Conservation (phyloP, 2,329 filamentous ascomycete species). For the Neonectria hederae region DNA sequence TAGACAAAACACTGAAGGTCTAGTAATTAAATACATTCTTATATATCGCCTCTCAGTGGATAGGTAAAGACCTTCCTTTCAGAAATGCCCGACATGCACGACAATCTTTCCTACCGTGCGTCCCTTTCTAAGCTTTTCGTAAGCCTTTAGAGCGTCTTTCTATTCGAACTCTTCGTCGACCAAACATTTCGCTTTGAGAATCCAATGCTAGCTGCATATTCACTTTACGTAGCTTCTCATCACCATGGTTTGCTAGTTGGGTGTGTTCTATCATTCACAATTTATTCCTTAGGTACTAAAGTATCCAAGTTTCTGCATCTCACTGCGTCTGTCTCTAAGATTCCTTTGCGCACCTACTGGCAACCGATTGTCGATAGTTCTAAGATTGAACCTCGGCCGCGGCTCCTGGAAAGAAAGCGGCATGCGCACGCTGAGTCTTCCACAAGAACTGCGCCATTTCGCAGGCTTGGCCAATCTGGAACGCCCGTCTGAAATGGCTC, state of each 20-base stretch:
- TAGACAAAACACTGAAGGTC: not conserved
- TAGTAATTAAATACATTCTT: not conserved
- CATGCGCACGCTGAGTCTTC: not conserved
- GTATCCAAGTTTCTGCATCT: no score
- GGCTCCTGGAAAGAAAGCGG: not conserved
- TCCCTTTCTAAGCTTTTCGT: constrained; percentile 33
- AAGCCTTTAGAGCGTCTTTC: constrained; percentile 36
- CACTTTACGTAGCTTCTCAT: not conserved
- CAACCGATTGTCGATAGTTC: not conserved
- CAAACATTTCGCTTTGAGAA: not conserved
- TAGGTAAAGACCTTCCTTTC: not conserved
- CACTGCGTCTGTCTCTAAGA: no score
- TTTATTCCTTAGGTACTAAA: not conserved
- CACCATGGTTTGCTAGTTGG: not conserved
- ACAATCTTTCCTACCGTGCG: constrained; percentile 41
- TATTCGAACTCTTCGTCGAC: constrained; percentile 37
- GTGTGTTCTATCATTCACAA: no score
- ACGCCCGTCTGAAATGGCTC: not conserved
- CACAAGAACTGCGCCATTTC: not conserved
- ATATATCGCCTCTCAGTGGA: not conserved
- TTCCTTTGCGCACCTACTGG: no score
- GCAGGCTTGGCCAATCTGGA: not conserved
- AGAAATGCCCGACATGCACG: constrained; percentile 4
- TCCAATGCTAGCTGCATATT: no score
- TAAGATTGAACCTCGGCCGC: not conserved